These are phyloP conservation scores for Staphylotrichum longicolle DNA, from an alignment of 495 filamentous ascomycete species.

Conservation along the genomic window DNA sequence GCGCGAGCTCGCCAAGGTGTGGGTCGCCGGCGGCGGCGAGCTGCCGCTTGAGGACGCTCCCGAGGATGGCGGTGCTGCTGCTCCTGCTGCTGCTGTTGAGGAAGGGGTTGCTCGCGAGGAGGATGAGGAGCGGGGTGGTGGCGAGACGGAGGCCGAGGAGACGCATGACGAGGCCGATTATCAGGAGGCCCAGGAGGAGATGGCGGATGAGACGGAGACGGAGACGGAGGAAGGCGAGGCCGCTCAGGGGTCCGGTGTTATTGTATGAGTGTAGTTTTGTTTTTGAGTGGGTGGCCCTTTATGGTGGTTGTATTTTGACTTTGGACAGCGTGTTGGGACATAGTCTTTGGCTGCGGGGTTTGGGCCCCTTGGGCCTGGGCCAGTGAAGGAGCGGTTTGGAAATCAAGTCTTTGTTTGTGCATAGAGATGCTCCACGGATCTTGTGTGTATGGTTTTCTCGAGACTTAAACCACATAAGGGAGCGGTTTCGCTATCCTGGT, in stretches of 20 bases:
- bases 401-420: too few relatives aligned
- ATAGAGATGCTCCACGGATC: too few relatives aligned
- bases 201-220: constrained; percentile 11
- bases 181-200: constrained; percentile 14
- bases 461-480: too few relatives aligned
- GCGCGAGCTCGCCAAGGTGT: constrained; percentile 53
- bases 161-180: constrained; percentile 13
- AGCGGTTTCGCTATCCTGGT: too few relatives aligned
- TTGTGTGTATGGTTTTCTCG: too few relatives aligned
- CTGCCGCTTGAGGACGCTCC: neutral
- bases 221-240: neutral
- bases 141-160: constrained; percentile 9
- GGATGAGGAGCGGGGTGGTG: neutral
- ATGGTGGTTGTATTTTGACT: neutral
- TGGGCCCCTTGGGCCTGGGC: too few relatives aligned
- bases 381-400: too few relatives aligned
- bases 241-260: constrained; percentile 1
- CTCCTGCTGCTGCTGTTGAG: neutral
- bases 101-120: neutral
- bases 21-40: constrained; percentile 49
- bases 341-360: neutral
- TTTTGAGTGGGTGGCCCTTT: neutral
- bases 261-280: constrained; percentile 2
- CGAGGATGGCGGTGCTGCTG: neutral
- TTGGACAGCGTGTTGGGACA: neutral